These are phyloP conservation scores for Pleurotus giganteus DNA, from an alignment of 768 basidiomycete species.

Conservation along the genomic window DNA sequence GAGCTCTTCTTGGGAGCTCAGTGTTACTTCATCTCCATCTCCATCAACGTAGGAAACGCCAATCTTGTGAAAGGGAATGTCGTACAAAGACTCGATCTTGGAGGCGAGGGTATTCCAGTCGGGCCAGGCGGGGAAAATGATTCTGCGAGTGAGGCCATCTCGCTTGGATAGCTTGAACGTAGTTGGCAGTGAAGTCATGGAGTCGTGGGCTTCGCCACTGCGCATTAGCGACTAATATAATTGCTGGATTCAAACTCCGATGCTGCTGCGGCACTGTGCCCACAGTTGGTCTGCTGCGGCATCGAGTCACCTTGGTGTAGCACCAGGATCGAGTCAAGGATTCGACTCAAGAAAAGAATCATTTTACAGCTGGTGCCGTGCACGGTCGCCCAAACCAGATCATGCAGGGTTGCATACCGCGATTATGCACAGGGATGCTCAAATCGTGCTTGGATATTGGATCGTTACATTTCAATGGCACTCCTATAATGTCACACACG, in stretches of 20 bases:
- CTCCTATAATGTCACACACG: no score
- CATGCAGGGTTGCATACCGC: no score
- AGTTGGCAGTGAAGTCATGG: slow-evolving; percentile 38
- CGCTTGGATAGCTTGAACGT: slow-evolving; percentile 66
- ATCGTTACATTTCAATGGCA: no score
- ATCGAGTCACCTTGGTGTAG: no score
- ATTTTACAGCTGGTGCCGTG: no score
- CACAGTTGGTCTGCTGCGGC: slow-evolving; percentile 3
- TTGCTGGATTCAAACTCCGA: slow-evolving; percentile 42
- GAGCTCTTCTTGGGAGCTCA: slow-evolving; percentile 77
- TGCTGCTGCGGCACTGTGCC: slow-evolving; percentile 26
- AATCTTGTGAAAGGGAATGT: slow-evolving; percentile 54
- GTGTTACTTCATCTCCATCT: slow-evolving; percentile 75
- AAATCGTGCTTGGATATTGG: no score
- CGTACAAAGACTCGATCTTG: slow-evolving; percentile 49
- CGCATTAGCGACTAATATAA: slow-evolving; percentile 13
- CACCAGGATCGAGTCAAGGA: no score
- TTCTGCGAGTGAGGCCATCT: slow-evolving; percentile 58
- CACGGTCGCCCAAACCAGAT: no score
- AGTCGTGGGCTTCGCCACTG: slow-evolving; percentile 11
- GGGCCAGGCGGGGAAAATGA: slow-evolving; percentile 50
- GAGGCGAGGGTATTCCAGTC: slow-evolving; percentile 55
- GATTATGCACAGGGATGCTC: no score
- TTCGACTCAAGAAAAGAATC: no score
- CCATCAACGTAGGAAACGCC: slow-evolving; percentile 71